phyloP scores from a whole-genome alignment of 495 filamentous ascomycete genomes.

The Aspergillus ostianus region DNA sequence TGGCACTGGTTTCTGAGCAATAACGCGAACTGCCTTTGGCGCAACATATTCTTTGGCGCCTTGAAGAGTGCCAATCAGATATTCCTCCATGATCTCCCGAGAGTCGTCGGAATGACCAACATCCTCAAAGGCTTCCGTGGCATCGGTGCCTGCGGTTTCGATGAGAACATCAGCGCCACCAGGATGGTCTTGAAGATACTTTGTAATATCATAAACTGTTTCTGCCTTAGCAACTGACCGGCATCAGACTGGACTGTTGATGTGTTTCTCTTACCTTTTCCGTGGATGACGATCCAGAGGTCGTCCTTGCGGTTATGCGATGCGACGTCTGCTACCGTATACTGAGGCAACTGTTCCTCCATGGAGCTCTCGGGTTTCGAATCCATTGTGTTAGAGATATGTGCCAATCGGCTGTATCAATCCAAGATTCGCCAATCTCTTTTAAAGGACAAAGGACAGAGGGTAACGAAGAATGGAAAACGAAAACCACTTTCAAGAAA shows the following conservation, averaged over 20 bases:
- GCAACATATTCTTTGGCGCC: constrained; percentile 24
- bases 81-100: constrained; percentile 3
- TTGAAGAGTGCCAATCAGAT: constrained; percentile 28
- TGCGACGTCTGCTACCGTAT: constrained; percentile 41
- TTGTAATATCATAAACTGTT: constrained; percentile 51
- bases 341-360: constrained; percentile 26
- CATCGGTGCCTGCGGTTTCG: constrained; percentile 53
- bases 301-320: constrained; percentile 47
- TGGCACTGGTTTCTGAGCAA: constrained; percentile 20
- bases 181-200: constrained; percentile 53
- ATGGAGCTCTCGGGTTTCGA: constrained; percentile 1
- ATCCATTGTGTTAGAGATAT: no score
- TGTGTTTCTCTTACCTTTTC: constrained; percentile 40
- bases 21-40: constrained; percentile 29
- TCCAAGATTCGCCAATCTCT: no score
- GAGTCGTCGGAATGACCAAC: constrained; percentile 43
- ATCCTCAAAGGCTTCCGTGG: constrained; percentile 50
- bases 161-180: constrained; percentile 49
- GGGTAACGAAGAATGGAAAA: no score
- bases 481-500: no score
- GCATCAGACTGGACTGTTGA: background rate
- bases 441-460: no score
- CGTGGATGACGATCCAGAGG: constrained; percentile 51
- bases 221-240: constrained; percentile 16
- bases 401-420: no score